These are phyloP conservation scores for Acidiella bohemica DNA, from an alignment of 495 filamentous ascomycete genomes.

Conservation along the genomic window DNA sequence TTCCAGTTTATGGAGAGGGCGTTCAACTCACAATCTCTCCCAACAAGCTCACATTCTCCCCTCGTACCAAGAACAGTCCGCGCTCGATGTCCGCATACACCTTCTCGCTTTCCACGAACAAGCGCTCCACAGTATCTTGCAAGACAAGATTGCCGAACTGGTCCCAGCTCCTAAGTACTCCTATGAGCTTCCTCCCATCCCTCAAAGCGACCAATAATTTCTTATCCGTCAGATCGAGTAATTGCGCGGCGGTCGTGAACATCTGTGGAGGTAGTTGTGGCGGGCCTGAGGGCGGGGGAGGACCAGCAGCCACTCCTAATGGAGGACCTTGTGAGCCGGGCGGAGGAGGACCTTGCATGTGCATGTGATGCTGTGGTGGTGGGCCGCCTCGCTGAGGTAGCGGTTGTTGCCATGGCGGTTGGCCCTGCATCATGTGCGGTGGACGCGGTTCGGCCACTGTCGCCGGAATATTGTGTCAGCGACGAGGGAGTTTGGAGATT, in stretches of 20 bases:
- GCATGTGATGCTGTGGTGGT: slow-evolving; percentile 4
- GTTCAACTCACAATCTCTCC: slow-evolving; percentile 81
- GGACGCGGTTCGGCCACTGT: too few relatives aligned
- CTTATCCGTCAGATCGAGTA: slow-evolving; percentile 93
- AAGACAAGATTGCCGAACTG: slow-evolving; percentile 95
- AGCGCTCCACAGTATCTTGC: slow-evolving; percentile 76
- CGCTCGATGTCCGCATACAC: slow-evolving; percentile 70
- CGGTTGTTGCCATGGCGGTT: not conserved
- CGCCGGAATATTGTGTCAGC: too few relatives aligned
- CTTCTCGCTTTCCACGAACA: slow-evolving; percentile 49
- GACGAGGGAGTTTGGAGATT: not conserved
- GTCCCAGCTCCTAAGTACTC: slow-evolving; percentile 91
- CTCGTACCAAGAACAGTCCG: slow-evolving; percentile 78
- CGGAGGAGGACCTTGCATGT: not conserved
- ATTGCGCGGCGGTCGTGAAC: slow-evolving; percentile 94
- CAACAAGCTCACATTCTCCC: slow-evolving; percentile 82
- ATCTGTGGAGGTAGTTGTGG: slow-evolving; percentile 66
- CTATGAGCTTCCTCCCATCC: slow-evolving; percentile 85
- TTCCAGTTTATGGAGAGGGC: too few relatives aligned
- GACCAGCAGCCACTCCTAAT: not conserved
- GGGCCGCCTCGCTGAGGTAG: not conserved
- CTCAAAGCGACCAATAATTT: slow-evolving; percentile 82
- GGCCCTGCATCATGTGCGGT: too few relatives aligned
- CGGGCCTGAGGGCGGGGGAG: slow-evolving; percentile 4
- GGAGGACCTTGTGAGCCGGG: slow-evolving; percentile 27